Base-by-base conservation (phyloP, 371 early-diverging fungal species). In the Apophysomyces ossiformis region DNA sequence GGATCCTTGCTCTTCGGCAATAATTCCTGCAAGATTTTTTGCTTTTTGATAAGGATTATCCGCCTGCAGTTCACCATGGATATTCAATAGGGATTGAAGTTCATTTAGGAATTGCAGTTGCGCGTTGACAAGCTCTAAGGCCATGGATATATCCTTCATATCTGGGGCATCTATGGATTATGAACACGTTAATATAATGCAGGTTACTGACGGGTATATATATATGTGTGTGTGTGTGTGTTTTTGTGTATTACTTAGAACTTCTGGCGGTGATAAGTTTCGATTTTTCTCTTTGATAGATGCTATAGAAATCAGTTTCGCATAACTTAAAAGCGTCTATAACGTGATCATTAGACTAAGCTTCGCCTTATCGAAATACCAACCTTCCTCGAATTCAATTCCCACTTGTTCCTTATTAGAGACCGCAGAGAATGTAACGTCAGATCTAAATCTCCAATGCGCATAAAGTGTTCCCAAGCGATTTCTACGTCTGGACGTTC, bases 381-480 rank as follows among this genome's bases (percentile, higher is more conserved):
- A 6, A 16, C 46, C 13, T 45, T 45, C 16, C 16, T 45, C 16
- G 13, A 18, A 7, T 6, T 45, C 46, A 45, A 2, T n/a, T 45
- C 46, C 13, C 12, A 18, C 6, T 7, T 45, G 1, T 12, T 45
- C 2, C 46, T 45, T 13, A 18, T 5, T 6, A 45, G 46, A 6
- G 16, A 45, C 13, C 46, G 8, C 13, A 45, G 13, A 18, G 46
- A 13, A 45, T 13, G 16, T 12, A 45, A n/a, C 6, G 46, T 13
- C 46, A 45, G 2, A 45, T 45, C 46, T 6, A 45, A 45, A 12
- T 18, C 5, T 13, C 16, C 46, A 45, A 45, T 16, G 13, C 46
- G 46, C 46, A 45, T 45, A 45, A 45, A 45, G 11, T 45, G 46
- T 18, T 45, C 46, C 46, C 46, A 45, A n/a, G 46, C 46, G 16